Evolutionary conservation across 257 asterid species (phyloP).

Genomic region (Capsicum rhomboideum): DNA sequence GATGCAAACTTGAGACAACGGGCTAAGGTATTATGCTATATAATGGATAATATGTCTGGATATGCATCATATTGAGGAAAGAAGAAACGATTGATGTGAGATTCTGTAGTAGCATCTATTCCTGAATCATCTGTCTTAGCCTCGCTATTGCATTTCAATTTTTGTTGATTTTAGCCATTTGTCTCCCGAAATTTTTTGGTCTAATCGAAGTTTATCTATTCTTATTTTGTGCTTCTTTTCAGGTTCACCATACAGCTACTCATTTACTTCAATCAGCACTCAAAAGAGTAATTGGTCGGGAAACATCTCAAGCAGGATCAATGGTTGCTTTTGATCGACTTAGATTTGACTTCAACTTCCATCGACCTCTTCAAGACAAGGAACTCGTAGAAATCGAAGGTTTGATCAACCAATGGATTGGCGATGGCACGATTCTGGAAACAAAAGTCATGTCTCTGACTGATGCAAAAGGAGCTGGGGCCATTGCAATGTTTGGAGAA

Average conservation of each 20-base stretch:
- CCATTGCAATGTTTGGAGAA: slow-evolving; percentile 97
- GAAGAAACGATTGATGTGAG: not conserved
- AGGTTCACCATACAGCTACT: slow-evolving; percentile 97
- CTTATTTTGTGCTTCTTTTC: not conserved
- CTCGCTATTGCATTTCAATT: not conserved
- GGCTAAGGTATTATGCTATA: slow-evolving; percentile 53
- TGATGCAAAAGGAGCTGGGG: slow-evolving; percentile 94
- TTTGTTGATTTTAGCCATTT: not conserved
- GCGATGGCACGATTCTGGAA: slow-evolving; percentile 66
- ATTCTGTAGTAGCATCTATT: not conserved
- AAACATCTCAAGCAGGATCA: slow-evolving; percentile 97
- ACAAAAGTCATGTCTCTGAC: slow-evolving; percentile 65
- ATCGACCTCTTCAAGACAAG: slow-evolving; percentile 58
- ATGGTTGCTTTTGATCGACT: slow-evolving; percentile 90
- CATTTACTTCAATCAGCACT: slow-evolving; percentile 96
- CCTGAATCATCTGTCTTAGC: not conserved
- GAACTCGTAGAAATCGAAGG: slow-evolving; percentile 73
- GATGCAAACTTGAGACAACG: slow-evolving; percentile 78
- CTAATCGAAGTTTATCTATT: not conserved
- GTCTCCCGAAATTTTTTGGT: not conserved
- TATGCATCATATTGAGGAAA: not conserved
- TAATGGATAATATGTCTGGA: not conserved
- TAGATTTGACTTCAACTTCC: slow-evolving; percentile 89
- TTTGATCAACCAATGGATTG: slow-evolving; percentile 77
- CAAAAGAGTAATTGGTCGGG: slow-evolving; percentile 75